These are phyloP conservation scores for Tirmania nivea DNA, from an alignment of 495 filamentous ascomycete genomes.

Conservation along the genomic window DNA sequence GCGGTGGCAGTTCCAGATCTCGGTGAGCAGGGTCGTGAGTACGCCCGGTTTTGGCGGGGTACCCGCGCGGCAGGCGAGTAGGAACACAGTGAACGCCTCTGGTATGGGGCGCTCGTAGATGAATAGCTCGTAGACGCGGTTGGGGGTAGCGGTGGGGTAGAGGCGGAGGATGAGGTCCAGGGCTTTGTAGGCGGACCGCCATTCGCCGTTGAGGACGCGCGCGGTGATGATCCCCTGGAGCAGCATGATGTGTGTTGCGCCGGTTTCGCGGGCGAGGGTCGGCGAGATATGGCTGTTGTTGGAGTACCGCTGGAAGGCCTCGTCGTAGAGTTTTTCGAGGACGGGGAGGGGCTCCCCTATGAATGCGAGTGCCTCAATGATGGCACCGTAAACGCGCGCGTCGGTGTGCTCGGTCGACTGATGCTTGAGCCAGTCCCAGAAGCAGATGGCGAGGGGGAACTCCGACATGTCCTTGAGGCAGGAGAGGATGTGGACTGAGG, in stretches of 20 bases:
- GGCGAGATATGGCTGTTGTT: constrained; percentile 3
- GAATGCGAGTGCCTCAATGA: constrained; percentile 27
- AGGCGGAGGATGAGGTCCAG: constrained; percentile 27
- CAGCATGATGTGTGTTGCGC: constrained; percentile 20
- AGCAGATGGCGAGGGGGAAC: constrained; percentile 20
- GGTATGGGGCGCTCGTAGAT: constrained; percentile 24
- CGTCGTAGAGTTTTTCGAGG: constrained; percentile 23
- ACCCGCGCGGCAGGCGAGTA: constrained; percentile 27
- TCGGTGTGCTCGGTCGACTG: constrained; percentile 21
- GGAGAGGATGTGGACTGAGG: constrained; percentile 25
- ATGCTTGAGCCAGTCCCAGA: constrained; percentile 25
- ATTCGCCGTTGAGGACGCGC: constrained; percentile 24
- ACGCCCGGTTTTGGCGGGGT: constrained; percentile 13
- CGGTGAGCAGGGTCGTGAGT: constrained; percentile 14
- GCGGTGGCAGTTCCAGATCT: constrained; percentile 6
- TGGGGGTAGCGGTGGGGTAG: constrained; percentile 23
- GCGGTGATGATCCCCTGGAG: constrained; percentile 30
- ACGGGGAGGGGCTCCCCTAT: constrained; percentile 19
- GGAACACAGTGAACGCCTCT: constrained; percentile 26
- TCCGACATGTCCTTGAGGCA: constrained; percentile 25
- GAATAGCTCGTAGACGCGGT: constrained; percentile 25
- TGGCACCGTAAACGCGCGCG: constrained; percentile 25
- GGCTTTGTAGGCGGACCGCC: constrained; percentile 26
- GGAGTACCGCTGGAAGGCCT: constrained; percentile 23
- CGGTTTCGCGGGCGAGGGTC: constrained; percentile 12